Evolutionary conservation across 257 asterid genomes (phyloP).

Genomic region (Voacanga thouarsii): DNA sequence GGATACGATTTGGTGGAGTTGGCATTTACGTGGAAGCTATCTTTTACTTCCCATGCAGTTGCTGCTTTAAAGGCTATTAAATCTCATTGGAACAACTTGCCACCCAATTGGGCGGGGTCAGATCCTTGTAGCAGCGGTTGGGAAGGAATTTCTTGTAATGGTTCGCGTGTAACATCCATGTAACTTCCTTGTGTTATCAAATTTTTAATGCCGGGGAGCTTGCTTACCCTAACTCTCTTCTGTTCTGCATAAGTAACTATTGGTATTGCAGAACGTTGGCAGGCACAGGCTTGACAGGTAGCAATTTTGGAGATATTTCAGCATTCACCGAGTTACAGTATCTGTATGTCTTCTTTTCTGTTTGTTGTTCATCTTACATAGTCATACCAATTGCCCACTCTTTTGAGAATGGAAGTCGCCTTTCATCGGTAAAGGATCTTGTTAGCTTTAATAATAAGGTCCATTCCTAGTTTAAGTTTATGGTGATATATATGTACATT

Average conservation of each 20-base stretch:
- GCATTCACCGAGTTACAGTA: conserved; percentile 49
- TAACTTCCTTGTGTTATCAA: conserved; percentile 27
- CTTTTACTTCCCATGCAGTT: conserved; percentile 39
- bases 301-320: conserved; percentile 54
- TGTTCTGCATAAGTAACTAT: conserved; percentile 10
- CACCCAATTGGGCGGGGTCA: conserved; percentile 75
- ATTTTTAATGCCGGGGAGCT: conserved; percentile 3
- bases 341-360: conserved; percentile 47
- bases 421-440: neutral
- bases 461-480: neutral
- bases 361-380: neutral
- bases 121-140: conserved; percentile 82
- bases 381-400: neutral
- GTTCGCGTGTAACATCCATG: conserved; percentile 63
- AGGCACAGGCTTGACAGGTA: conserved; percentile 58
- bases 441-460: neutral
- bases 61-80: conserved; percentile 60
- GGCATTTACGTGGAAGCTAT: neutral
- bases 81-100: conserved; percentile 73
- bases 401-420: neutral
- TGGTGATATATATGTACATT: neutral
- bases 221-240: neutral
- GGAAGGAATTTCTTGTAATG: conserved; percentile 70
- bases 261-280: conserved; percentile 51
- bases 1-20: neutral